Conservation (phyloP, 331 rosid genomes). For the Saraca asoca region DNA sequence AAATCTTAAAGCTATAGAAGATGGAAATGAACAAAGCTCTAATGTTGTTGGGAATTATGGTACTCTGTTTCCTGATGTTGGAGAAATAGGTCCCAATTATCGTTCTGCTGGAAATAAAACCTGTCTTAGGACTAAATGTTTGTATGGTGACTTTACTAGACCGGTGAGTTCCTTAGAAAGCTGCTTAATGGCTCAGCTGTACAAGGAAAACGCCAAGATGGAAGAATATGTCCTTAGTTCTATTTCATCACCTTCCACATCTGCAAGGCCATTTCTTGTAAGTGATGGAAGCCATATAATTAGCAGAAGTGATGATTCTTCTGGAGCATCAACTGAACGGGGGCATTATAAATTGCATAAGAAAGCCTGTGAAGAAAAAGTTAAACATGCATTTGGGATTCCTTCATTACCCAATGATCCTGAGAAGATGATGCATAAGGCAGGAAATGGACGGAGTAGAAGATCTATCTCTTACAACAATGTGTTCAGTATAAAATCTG, state of each 20-base stretch:
- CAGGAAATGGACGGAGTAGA: slow-evolving; percentile 40
- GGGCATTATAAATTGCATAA: slow-evolving; percentile 38
- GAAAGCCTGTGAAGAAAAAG: slow-evolving; percentile 33
- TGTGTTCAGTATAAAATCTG: slow-evolving; percentile 33
- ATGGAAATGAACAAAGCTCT: slow-evolving; percentile 34
- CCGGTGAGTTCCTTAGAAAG: slow-evolving; percentile 68
- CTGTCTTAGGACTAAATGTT: slow-evolving; percentile 44
- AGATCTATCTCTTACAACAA: slow-evolving; percentile 39
- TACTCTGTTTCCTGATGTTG: slow-evolving; percentile 29
- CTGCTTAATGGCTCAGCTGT: slow-evolving; percentile 72
- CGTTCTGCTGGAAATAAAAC: slow-evolving; percentile 46
- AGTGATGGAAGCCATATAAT: slow-evolving; percentile 59
- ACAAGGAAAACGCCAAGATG: slow-evolving; percentile 51
- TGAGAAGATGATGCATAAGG: slow-evolving; percentile 38
- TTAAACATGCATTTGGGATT: slow-evolving; percentile 43
- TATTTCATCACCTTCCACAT: slow-evolving; percentile 39
- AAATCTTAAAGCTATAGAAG: slow-evolving; percentile 34
- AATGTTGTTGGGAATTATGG: slow-evolving; percentile 34
- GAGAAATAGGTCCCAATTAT: slow-evolving; percentile 42
- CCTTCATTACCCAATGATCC: slow-evolving; percentile 44
- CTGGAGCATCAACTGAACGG: slow-evolving; percentile 32
- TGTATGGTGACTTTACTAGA: slow-evolving; percentile 34
- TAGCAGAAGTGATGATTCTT: slow-evolving; percentile 40
- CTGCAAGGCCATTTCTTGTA: slow-evolving; percentile 52
- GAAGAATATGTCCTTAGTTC: slow-evolving; percentile 54